Evolutionary conservation across 352 stramenopile species (phyloP).

Genomic region (Phytopythium sindhum): DNA sequence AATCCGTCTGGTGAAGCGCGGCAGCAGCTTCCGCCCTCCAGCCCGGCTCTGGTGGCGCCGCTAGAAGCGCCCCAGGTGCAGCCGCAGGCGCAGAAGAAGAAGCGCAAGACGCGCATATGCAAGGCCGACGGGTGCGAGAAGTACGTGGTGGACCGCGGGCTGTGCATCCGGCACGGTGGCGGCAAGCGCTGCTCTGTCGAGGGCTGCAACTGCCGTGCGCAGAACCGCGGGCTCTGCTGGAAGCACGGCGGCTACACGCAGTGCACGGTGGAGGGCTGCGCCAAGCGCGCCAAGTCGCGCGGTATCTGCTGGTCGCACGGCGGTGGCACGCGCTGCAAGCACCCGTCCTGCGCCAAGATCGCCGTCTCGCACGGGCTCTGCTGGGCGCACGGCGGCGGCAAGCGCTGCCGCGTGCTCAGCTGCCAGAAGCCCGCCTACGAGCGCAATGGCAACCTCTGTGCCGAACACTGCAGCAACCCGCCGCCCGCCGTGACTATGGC

Average conservation of each 20-base stretch:
- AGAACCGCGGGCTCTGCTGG: slow-evolving; percentile 56
- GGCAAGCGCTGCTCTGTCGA: slow-evolving; percentile 51
- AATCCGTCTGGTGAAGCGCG: slow-evolving; percentile 15
- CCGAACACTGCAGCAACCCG: slow-evolving; percentile 19
- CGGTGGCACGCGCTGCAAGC: slow-evolving; percentile 38
- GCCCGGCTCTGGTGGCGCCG: not conserved
- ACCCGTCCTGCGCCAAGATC: slow-evolving; percentile 49
- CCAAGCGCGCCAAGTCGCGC: slow-evolving; percentile 32
- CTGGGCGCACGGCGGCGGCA: slow-evolving; percentile 39
- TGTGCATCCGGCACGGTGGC: slow-evolving; percentile 36
- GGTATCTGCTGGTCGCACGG: slow-evolving; percentile 25
- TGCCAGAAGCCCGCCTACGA: slow-evolving; percentile 59
- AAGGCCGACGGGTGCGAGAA: slow-evolving; percentile 46
- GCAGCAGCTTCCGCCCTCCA: not conserved
- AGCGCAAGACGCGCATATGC: slow-evolving; percentile 44
- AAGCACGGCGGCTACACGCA: slow-evolving; percentile 52
- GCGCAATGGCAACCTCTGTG: slow-evolving; percentile 56
- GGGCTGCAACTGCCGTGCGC: slow-evolving; percentile 44
- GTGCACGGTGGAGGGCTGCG: slow-evolving; percentile 48
- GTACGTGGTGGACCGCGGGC: slow-evolving; percentile 48
- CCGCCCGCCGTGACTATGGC: not conserved
- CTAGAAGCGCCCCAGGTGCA: not conserved
- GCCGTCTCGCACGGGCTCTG: slow-evolving; percentile 34
- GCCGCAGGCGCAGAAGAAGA: slow-evolving; percentile 18
- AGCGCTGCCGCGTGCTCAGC: slow-evolving; percentile 34